Evolutionary conservation across 495 filamentous ascomycete genomes (phyloP).

Genomic region (Parathielavia appendiculata): DNA sequence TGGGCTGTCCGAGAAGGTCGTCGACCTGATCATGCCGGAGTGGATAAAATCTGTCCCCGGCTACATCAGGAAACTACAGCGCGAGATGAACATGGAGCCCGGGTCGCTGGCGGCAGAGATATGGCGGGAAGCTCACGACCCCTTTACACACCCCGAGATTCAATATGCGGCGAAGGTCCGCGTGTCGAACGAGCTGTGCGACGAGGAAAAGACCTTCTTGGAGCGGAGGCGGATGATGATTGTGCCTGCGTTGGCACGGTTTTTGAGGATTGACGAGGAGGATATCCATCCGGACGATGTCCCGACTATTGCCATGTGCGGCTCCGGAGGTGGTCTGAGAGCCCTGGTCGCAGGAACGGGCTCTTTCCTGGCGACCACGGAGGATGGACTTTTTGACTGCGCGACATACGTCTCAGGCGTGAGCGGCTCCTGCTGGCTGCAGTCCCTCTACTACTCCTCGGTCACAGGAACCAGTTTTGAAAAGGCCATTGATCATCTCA

Average conservation of each 20-base stretch:
- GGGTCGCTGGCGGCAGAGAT: constrained; percentile 88
- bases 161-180: constrained; percentile 71
- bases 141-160: constrained; percentile 80
- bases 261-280: constrained; percentile 66
- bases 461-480: constrained; percentile 60
- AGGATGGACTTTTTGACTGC: constrained; percentile 87
- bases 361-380: constrained; percentile 71
- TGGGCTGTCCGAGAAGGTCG: constrained; percentile 59
- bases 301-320: constrained; percentile 85
- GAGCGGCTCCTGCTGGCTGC: constrained; percentile 92
- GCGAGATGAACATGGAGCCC: constrained; percentile 77
- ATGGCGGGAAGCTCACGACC: constrained; percentile 84
- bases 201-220: constrained; percentile 72
- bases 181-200: constrained; percentile 74
- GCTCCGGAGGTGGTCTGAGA: constrained; percentile 84
- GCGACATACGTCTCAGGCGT: constrained; percentile 92
- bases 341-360: constrained; percentile 86
- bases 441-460: constrained; percentile 83
- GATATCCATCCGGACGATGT: constrained; percentile 92
- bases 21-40: constrained; percentile 66
- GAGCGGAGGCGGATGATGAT: constrained; percentile 58
- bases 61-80: constrained; percentile 76
- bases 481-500: constrained; percentile 74
- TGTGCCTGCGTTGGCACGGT: constrained; percentile 67
- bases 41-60: constrained; percentile 75